Conservation (phyloP, 208 protist species). For the Trypanosoma theileri region DNA sequence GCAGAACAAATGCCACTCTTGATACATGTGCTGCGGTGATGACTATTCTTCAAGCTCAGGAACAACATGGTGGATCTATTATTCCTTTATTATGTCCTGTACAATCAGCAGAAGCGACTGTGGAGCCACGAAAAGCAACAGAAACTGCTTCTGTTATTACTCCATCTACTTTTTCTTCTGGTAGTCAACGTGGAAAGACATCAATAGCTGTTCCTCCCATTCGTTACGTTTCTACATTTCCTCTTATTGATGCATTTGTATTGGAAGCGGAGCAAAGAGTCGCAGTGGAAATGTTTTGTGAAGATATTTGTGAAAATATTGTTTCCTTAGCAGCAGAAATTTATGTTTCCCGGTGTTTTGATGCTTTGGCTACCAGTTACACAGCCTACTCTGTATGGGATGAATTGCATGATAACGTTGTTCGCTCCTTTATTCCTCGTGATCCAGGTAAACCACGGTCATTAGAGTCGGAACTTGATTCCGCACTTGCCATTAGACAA, state of each 20-base stretch:
- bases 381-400: constrained; percentile 77
- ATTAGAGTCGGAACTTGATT: not conserved
- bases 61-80: not conserved
- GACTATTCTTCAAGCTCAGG: constrained; percentile 1
- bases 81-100: too few species aligned
- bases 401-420: constrained; percentile 58
- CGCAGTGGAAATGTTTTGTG: constrained; percentile 56
- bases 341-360: constrained; percentile 58
- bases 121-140: not conserved
- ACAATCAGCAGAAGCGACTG: not conserved
- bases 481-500: constrained; percentile 14
- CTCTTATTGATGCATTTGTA: constrained; percentile 34
- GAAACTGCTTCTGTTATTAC: not conserved
- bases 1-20: not conserved
- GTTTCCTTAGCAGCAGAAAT: constrained; percentile 46
- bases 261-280: constrained; percentile 27
- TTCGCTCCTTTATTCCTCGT: constrained; percentile 54
- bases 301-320: constrained; percentile 63
- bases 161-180: not conserved
- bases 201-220: not conserved
- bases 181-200: not conserved
- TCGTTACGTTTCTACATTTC: constrained; percentile 18
- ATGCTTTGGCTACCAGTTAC: constrained; percentile 60
- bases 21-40: constrained; percentile 10
- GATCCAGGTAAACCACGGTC: constrained; percentile 25